Evolutionary conservation across 2,329 filamentous ascomycete species (phyloP).

Genomic region (Coniella vitis): DNA sequence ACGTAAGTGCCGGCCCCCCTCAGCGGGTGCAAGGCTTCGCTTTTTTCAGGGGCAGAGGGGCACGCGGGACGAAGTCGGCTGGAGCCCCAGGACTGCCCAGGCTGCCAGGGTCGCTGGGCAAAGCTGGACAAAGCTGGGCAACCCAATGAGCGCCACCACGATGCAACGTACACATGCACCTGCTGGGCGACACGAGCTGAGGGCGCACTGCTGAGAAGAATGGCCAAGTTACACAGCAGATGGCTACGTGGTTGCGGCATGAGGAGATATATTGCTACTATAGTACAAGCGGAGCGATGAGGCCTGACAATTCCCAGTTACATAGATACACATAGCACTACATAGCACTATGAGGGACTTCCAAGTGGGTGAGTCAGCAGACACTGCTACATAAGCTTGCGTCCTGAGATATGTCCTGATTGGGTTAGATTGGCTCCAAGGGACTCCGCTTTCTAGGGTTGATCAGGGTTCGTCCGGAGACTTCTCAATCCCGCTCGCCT

Average conservation of each 20-base stretch:
- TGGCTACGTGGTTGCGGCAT: too few species aligned
- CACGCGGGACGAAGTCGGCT: too few species aligned
- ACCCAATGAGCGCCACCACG: not conserved
- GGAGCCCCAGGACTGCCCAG: too few species aligned
- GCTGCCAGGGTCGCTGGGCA: too few species aligned
- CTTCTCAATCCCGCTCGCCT: too few species aligned
- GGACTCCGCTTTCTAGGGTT: conserved; percentile 7
- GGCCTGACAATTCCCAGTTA: too few species aligned
- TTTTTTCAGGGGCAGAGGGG: conserved; percentile 5
- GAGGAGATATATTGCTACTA: not conserved
- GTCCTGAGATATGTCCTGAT: not conserved
- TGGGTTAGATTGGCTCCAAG: conserved; percentile 6
- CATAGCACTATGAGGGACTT: not conserved
- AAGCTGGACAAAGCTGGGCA: too few species aligned
- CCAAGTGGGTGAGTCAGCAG: not conserved
- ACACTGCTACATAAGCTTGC: not conserved
- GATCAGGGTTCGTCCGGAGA: not conserved
- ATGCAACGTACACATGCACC: not conserved
- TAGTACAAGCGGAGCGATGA: not conserved
- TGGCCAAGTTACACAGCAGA: too few species aligned
- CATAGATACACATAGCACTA: too few species aligned
- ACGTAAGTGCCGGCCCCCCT: conserved; percentile 9
- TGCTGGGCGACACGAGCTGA: too few species aligned
- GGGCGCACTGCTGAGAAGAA: not conserved
- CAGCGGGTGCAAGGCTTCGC: conserved; percentile 4